Conservation (phyloP, 2,329 filamentous ascomycete species). For the Fusarium subtropicale region DNA sequence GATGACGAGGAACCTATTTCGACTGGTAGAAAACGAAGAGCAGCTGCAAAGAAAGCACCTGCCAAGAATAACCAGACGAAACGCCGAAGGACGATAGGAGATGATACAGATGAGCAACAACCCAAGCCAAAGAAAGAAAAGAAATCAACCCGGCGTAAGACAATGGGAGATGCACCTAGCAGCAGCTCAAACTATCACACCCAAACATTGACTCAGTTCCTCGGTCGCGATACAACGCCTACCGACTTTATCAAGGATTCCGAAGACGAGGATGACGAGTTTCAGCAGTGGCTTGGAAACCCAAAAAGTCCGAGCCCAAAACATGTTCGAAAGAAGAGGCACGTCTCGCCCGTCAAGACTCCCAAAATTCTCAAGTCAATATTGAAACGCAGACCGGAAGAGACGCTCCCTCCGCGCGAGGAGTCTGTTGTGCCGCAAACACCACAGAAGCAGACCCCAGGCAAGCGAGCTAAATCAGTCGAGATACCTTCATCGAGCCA, state of each 20-base stretch:
- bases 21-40: conserved; percentile 43
- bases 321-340: conserved; percentile 14
- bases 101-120: conserved; percentile 40
- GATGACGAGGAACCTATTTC: conserved; percentile 39
- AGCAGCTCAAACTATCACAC: conserved; percentile 54
- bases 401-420: conserved; percentile 39
- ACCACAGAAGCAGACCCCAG: conserved; percentile 56
- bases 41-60: conserved; percentile 22
- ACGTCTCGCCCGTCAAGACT: conserved; percentile 23
- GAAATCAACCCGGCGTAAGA: conserved; percentile 46
- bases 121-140: conserved; percentile 34
- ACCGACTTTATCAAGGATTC: conserved; percentile 52
- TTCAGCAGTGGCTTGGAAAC: conserved; percentile 51
- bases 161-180: conserved; percentile 49
- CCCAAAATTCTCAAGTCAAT: conserved; percentile 35
- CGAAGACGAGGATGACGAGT: conserved; percentile 53
- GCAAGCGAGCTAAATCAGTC: conserved; percentile 46
- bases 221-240: conserved; percentile 40
- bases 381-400: conserved; percentile 28
- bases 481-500: conserved; percentile 60
- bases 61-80: conserved; percentile 37
- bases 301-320: conserved; percentile 46
- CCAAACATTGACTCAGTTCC: conserved; percentile 58
- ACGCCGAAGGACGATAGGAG: conserved; percentile 47
- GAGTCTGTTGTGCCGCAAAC: conserved; percentile 58